Evolutionary conservation across 2,329 filamentous ascomycete genomes (phyloP).

Genomic region (Arthroderma sp.): DNA sequence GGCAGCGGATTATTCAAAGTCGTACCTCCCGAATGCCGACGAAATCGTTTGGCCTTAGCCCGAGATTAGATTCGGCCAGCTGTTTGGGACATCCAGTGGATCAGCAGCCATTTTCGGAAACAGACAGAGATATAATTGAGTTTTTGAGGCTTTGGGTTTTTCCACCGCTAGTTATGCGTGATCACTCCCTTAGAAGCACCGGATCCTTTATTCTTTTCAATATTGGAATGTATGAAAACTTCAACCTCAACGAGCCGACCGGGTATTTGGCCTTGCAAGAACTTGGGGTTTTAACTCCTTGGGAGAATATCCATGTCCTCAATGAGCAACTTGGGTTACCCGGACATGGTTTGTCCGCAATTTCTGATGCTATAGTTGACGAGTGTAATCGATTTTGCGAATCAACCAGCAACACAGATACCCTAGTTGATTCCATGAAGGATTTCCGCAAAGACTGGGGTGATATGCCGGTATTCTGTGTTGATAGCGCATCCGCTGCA

Average conservation of each 20-base stretch:
- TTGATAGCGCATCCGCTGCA: slow-evolving; percentile 42
- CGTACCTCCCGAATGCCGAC: slow-evolving; percentile 34
- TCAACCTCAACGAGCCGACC: slow-evolving; percentile 28
- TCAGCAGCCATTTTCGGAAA: slow-evolving; percentile 31
- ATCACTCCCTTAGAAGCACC: slow-evolving; percentile 36
- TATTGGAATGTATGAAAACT: slow-evolving; percentile 42
- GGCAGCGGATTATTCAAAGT: slow-evolving; percentile 31
- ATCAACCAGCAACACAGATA: slow-evolving; percentile 14
- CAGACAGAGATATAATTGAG: slow-evolving; percentile 43
- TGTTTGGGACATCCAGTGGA: neutral
- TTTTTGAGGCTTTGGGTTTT: slow-evolving; percentile 44
- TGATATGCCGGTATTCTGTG: slow-evolving; percentile 46
- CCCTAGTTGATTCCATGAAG: slow-evolving; percentile 44
- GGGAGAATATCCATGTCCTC: slow-evolving; percentile 43
- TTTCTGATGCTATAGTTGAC: slow-evolving; percentile 22
- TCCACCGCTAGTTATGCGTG: slow-evolving; percentile 29
- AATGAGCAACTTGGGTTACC: slow-evolving; percentile 44
- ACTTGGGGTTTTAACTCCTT: slow-evolving; percentile 48
- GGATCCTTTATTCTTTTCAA: slow-evolving; percentile 45
- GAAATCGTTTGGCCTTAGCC: slow-evolving; percentile 31
- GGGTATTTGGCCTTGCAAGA: slow-evolving; percentile 47
- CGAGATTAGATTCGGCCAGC: slow-evolving; percentile 9
- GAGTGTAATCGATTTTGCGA: slow-evolving; percentile 23
- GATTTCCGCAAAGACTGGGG: slow-evolving; percentile 47
- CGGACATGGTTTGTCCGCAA: slow-evolving; percentile 25